Base-by-base conservation (phyloP, 2,329 filamentous ascomycete species). In the Triangularia setosa region DNA sequence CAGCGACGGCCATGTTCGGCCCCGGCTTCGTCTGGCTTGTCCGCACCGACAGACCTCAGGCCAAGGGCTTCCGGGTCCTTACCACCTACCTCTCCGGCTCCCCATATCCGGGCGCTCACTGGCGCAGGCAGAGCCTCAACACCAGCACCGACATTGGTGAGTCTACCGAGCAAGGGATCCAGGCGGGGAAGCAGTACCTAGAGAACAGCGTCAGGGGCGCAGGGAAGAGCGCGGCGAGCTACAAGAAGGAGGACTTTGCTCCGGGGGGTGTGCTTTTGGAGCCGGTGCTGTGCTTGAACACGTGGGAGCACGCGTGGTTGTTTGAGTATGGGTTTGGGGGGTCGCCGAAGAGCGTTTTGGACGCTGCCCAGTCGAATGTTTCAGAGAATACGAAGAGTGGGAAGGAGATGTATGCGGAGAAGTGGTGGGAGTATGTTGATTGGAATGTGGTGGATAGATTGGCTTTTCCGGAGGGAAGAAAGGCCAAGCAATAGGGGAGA, bases 21-120 rank as follows among this genome's bases (percentile, higher is more conserved):
- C 93, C 94, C 0, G 95, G 95, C 69, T 98, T 96, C 79, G 90
- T 98, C 75, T 99, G 95, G 95, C 88, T 99, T 67, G 91, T 97
- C 73, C 86, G 87, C 65, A 72, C 70, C 74, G 81, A 81, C 71
- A 65, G 66, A 40, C 64, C 65, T 53, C 67, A 67, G 44, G 60
- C 67, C 35, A 57, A 65, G 62, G 44, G 64, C n/a, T 83, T 82
- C 79, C 87, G 88, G 72, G 85, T 99, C 73, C 83, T 99, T 64
- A 84, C 87, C 71, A 99, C 95, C 64, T 99, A 98, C 81, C 87
- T 93, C 66, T 93, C 94, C 64, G 95, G 95, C 64, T 91, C 90
- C 7, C 95, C 95, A 4, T 95, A 94, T 78, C 86, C 91, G 3
- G 88, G 87, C 67, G 94, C 93, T 33, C 91, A 97, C 80, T 92